Percentiles rank a stretch among this genome's conserved stretches.
These are phyloP conservation scores for Avena insularis DNA, from an alignment of 176 grass and related monocot genomes.

Conservation along the genomic window DNA sequence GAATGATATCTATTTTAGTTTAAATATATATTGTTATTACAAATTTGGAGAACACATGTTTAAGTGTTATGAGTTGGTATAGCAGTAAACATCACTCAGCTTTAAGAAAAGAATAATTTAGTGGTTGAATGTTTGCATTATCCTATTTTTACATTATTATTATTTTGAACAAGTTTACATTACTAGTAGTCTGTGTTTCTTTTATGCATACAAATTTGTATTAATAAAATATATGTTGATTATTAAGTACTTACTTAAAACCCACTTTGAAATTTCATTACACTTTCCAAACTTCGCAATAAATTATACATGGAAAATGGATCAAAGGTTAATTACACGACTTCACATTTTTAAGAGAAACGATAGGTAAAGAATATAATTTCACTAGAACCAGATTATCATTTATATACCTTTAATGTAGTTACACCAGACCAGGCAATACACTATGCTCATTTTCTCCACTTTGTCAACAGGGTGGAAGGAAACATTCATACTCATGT, in stretches of 20 bases:
- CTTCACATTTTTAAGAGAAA: neutral
- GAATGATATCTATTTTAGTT: too few species aligned
- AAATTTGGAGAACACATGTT: too few species aligned
- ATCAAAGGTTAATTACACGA: neutral
- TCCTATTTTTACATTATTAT: too few species aligned
- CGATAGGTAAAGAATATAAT: neutral
- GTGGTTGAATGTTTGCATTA: too few species aligned
- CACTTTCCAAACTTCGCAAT: neutral
- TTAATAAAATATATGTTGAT: neutral
- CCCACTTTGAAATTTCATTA: neutral
- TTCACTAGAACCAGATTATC: neutral
- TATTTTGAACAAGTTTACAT: too few species aligned
- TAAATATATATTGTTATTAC: too few species aligned
- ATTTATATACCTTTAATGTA: neutral
- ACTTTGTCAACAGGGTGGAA: neutral
- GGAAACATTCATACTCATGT: neutral
- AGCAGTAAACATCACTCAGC: too few species aligned
- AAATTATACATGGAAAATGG: neutral
- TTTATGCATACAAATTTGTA: too few species aligned
- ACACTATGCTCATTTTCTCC: neutral
- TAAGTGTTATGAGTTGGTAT: too few species aligned
- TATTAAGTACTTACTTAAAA: neutral
- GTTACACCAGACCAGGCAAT: neutral
- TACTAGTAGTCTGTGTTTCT: too few species aligned
- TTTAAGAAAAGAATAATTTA: too few species aligned